Evolutionary conservation across 2,329 filamentous ascomycete species (phyloP), one percentile per base, ranked within the genome.

Genomic region (Paramyrothecium roridum): DNA sequence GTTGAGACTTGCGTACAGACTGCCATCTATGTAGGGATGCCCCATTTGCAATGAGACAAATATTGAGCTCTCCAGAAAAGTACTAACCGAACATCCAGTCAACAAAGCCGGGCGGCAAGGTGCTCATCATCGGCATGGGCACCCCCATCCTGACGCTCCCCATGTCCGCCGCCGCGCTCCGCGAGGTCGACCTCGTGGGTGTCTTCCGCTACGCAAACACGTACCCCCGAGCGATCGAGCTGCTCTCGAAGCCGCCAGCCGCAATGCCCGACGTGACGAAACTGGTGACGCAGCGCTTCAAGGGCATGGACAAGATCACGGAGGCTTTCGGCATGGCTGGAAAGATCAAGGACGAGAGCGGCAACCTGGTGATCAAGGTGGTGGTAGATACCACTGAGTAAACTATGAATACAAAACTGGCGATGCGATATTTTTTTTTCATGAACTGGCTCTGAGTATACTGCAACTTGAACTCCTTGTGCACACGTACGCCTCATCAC

Each of bases 201-300:
- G 84, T 88, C 45, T 90, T 89, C 72, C 80, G 87, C 55, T 90
- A 90, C 63, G 86, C 85, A n/a, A 87, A 91, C 73, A 89, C 88
- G 0, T 93, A 93, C 67, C 79, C 81, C 10, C 67, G 71, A 33
- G 80, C 77, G 54, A 81, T 84, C 55, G 68, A 78, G 56, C 70
- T 84, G 52, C 67, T 84, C 22, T 66, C 81, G 66, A 67, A 80
- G 69, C 70, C 67, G 26, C 75, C 79, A 20, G 70, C 73, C 3
- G 69, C 77, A 13, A 77, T 89, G 59, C 88, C 87, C 0, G 83
- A 88, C 59, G 78, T 93, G 57, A 77, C 78, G 22, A 85, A 83
- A 68, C 75, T 93, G 47, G 80, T 92, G 26, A 92, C 89, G 8
- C 90, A 93, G 67, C 77, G 84, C 8, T 89, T 84, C 68, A 78